A percentile compares a stretch with the other conserved stretches of the same genome.
Conservation (phyloP, 306 rosid genomes). For the Lablab purpureus region DNA sequence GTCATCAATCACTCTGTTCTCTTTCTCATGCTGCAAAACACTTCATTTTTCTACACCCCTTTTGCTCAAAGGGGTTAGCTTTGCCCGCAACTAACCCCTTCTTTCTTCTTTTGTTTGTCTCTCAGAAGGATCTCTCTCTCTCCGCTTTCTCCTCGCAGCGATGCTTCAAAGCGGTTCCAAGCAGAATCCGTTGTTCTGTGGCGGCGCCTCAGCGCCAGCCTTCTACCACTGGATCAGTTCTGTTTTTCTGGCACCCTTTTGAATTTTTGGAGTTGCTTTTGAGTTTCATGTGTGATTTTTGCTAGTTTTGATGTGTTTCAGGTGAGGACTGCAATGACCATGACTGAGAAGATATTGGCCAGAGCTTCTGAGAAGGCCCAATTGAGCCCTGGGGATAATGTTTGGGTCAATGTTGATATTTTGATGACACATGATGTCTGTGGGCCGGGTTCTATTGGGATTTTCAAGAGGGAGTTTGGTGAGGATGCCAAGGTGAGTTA, state of each 20-base stretch:
- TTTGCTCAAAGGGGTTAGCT: slow-evolving; percentile 26
- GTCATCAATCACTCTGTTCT: neutral
- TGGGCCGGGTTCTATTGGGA: slow-evolving; percentile 94
- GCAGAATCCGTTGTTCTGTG: slow-evolving; percentile 69
- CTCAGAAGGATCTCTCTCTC: slow-evolving; percentile 60
- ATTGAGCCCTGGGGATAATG: slow-evolving; percentile 85
- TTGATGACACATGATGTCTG: slow-evolving; percentile 98
- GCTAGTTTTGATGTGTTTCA: slow-evolving; percentile 44
- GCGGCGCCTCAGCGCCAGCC: slow-evolving; percentile 83
- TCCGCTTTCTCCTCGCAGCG: slow-evolving; percentile 57
- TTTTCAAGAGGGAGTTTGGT: slow-evolving; percentile 95
- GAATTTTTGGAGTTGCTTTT: slow-evolving; percentile 21
- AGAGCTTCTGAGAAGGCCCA: slow-evolving; percentile 78
- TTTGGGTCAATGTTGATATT: slow-evolving; percentile 84
- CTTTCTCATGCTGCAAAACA: neutral
- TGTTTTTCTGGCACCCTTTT: slow-evolving; percentile 34
- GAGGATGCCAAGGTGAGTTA: slow-evolving; percentile 75
- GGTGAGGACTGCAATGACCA: slow-evolving; percentile 91
- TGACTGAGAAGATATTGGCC: slow-evolving; percentile 93
- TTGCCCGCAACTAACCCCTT: slow-evolving; percentile 2
- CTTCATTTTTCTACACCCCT: slow-evolving; percentile 20
- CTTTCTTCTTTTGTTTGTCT: neutral
- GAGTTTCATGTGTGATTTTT: slow-evolving; percentile 15
- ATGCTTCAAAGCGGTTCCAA: slow-evolving; percentile 56
- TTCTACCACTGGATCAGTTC: slow-evolving; percentile 80